Base-by-base conservation (phyloP, 2,329 filamentous ascomycete species). In the Hypoxylon sp. region DNA sequence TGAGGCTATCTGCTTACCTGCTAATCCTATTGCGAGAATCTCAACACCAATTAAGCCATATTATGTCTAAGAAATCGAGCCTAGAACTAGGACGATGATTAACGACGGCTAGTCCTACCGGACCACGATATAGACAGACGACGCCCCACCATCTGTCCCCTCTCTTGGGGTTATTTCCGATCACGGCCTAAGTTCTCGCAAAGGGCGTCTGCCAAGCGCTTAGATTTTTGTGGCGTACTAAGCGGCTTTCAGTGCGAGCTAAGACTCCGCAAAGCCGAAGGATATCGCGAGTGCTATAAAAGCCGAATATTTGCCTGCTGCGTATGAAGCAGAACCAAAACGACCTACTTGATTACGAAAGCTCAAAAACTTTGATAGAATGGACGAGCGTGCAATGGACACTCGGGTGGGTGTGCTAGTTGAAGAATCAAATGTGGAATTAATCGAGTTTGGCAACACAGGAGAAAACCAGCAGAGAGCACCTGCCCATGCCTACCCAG, bases 401-500 rank as follows among this genome's bases (percentile, higher is more conserved):
- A 17, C 13, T 14, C 55, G 41, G 30, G 49, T n/a, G 14, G 17
- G n/a, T n/a, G 25, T n/a, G 21, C 48, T 48, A 11, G 49, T 14
- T 13, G 62, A 38, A 23, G 56, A 60, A 23, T 30, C 45, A 7
- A 49, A 51, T 41, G 10, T 34, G 13, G 66, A 66, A 50, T 53
- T 59, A 7, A 28, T 60, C 19, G 63, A 67, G 28, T 38, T 63
- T 9, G 67, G 56, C 2, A n/a, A 46, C 1, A 0, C 52, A 2
- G 51, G 56, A 25, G 67, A 66, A 11, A 41, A 51, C 6, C 38
- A 49, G 6, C 46, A n/a, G 11, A 46, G 56, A 36, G 11, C 14
- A 3, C 25, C 49, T 36, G 63, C 51, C 32, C 53, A 57, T 9
- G 59, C 63, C 17, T 66, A 69, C 7, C 66, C 66, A 7, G 56